Base-by-base conservation (phyloP, 768 basidiomycete species). In the Amanita fuliginea region DNA sequence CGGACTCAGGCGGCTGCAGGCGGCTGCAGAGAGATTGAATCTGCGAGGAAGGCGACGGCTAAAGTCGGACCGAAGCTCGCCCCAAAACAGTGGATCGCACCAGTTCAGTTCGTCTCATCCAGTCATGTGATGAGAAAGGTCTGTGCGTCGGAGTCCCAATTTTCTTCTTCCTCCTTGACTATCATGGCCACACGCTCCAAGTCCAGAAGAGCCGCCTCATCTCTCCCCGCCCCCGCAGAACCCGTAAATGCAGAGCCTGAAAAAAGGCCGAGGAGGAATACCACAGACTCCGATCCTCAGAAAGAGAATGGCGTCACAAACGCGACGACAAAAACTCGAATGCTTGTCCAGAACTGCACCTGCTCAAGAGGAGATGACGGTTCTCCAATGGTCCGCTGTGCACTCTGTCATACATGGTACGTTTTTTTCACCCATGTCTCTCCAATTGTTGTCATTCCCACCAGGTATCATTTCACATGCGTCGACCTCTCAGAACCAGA, bases 401-500 rank as follows among this genome's bases (percentile, higher is more conserved):
- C 77, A 21, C 68, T 74, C 46, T 92, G 89, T 62, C 71, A 67
- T 21, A 80, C 81, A 54, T 90, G 88, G 89, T 72, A 53, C 42
- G 70, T 83, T 51, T 39, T 46, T 6, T 41, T 37, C 14, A n/a
- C 16, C 41, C 37, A 34, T 41, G n/a, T 28, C 33, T 14, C 7
- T 16, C 34, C 13, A 11, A 41, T 16, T 47, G 41, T 47, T 46
- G n/a, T 16, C 49, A 36, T 28, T 51, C 35, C 26, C 50, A 41
- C 37, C 42, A 92, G 89, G 89, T 89, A 80, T 64, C 89, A 92
- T 63, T 91, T 91, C 57, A 64, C 66, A n/a, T 92, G 89, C 64
- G 72, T 90, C 8, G 67, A 76, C 51, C 62, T 91, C 42, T 71
- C 62, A 51, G 76, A 78, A 55, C 66, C 72, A 45, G 74, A 81